Conservation (phyloP, 805 yeast genomes). For the Metschnikowia picachoensis region DNA sequence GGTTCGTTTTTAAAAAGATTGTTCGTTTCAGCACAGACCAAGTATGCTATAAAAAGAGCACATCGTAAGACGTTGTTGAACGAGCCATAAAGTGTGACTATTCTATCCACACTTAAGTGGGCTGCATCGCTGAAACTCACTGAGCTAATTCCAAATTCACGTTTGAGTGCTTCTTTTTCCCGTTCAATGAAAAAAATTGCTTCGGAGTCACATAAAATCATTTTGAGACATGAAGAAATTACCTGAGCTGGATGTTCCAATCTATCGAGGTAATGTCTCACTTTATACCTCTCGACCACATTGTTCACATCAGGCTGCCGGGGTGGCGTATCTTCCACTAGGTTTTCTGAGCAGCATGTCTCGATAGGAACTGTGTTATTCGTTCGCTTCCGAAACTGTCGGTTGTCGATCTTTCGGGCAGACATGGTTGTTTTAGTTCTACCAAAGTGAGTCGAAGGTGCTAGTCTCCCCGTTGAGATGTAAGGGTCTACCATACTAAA, state of each 20-base stretch:
- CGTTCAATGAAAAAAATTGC: conserved; percentile 20
- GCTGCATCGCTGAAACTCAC: conserved; percentile 19
- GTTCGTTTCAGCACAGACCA: conserved; percentile 25
- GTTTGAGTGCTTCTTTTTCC: conserved; percentile 15
- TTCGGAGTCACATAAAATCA: conserved; percentile 25
- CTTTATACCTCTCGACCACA: conserved; percentile 25
- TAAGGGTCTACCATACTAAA: too few species aligned
- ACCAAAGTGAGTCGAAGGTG: neutral
- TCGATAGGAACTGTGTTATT: neutral
- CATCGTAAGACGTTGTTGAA: conserved; percentile 21
- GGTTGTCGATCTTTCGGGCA: neutral
- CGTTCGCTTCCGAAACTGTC: conserved; percentile 7
- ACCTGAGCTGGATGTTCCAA: conserved; percentile 10
- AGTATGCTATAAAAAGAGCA: conserved; percentile 25
- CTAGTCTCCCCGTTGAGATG: too few species aligned
- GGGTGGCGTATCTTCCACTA: neutral
- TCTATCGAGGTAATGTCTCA: conserved; percentile 21
- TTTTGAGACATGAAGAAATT: conserved; percentile 15
- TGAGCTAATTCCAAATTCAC: conserved; percentile 21
- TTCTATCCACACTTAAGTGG: conserved; percentile 30
- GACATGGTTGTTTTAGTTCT: neutral
- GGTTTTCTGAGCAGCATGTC: neutral
- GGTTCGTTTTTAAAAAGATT: conserved; percentile 20
- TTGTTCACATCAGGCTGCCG: neutral
- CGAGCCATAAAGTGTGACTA: conserved; percentile 28